Evolutionary conservation across 1,284 basidiomycete species (phyloP).

Genomic region (Singerocomus inundabilis): DNA sequence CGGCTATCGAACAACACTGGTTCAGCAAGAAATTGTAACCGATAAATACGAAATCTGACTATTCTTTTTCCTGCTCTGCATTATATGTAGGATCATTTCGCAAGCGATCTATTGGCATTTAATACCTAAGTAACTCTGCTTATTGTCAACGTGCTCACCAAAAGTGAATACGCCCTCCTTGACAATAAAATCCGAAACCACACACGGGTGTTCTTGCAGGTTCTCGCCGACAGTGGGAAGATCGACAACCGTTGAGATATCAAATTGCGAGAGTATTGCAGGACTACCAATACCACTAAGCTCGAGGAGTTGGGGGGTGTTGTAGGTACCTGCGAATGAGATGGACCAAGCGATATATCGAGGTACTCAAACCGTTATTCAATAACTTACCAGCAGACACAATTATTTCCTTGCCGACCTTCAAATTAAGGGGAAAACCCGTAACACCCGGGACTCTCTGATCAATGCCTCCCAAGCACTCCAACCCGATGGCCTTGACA

Average conservation of each 20-base stretch:
- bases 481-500: constrained; percentile 11
- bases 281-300: constrained; percentile 18
- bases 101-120: constrained; percentile 6
- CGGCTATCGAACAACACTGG: not conserved
- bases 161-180: constrained; percentile 20
- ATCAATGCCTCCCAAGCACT: constrained; percentile 15
- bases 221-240: constrained; percentile 22
- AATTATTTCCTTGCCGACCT: constrained; percentile 12
- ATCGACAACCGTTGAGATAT: constrained; percentile 11
- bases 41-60: constrained; percentile 6
- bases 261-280: constrained; percentile 16
- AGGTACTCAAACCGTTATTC: not conserved
- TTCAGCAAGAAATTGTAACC: not conserved
- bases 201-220: constrained; percentile 17
- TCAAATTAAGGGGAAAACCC: constrained; percentile 4
- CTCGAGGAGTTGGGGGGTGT: constrained; percentile 22
- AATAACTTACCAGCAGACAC: constrained; percentile 13
- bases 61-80: constrained; percentile 14
- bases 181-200: constrained; percentile 17
- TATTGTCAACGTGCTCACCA: constrained; percentile 3
- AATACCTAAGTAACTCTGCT: too few species aligned
- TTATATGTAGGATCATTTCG: constrained; percentile 17
- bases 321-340: constrained; percentile 11
- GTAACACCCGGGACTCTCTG: constrained; percentile 6
- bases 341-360: not conserved